Base-by-base conservation (phyloP, 768 basidiomycete species). In the Cystofilobasidium bisporidii region DNA sequence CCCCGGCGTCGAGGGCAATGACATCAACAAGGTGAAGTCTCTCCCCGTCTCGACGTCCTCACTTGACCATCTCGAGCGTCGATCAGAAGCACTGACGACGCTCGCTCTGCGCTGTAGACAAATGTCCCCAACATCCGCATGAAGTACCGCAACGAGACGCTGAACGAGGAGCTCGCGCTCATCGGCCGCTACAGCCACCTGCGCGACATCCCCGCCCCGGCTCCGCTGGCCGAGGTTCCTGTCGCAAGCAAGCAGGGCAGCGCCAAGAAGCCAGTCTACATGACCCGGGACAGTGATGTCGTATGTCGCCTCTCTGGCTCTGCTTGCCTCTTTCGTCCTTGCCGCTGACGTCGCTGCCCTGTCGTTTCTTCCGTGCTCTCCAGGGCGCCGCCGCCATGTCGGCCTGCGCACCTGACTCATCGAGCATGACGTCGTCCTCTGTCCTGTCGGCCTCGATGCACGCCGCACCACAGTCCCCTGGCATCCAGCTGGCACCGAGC, bases 121-220 rank as follows among this genome's bases (percentile, higher is more conserved):
- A 98, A 99, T 72, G 93, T 99, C 8, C 96, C 96, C 1, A 85
- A 96, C 73, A 86, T 86, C 66, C 84, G 96, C 33, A 81, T 98
- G 45, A 85, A 84, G n/a, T 98, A 88, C 77, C 82, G 96, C n/a
- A 86, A 92, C 69, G 84, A 86, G 71, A 97, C 94, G 0, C 80
- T 99, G 41, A 72, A 89, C 64, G 90, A 89, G 64, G 96, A 98
- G 76, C 79, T 96, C 28, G 45, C 45, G 26, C 47, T 63, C 28
- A 63, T 48, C 45, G 24, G 62, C 45, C 36, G 45, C 9, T 33
- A 43, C 45, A 61, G 18, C n/a, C 17, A 14, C 33, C 3, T 24
- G 33, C 26, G 12, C 22, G 26, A 43, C 26, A 15, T 41, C 40
- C 14, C 14, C 15, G 28, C 24, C 17, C 20, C 38, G 36, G 17